Evolutionary conservation across 1,139 yeast genomes (phyloP).

Genomic region (Protomyces gravidus): DNA sequence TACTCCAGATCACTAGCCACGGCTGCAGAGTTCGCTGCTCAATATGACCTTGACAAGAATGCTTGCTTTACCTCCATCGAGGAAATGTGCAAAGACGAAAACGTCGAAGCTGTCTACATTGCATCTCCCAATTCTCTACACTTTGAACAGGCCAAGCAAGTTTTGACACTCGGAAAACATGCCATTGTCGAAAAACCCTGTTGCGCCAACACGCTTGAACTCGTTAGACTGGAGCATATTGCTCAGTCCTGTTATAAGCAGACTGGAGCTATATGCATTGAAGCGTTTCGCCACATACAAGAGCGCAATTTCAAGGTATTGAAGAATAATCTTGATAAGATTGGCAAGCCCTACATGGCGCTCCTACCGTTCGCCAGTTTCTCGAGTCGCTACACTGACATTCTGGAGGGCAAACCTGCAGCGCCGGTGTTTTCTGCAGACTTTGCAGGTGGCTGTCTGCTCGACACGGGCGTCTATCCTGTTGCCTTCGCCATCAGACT

Average conservation of each 20-base stretch:
- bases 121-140: constrained; percentile 61
- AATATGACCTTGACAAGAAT: constrained; percentile 8
- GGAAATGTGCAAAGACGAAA: constrained; percentile 46
- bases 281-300: constrained; percentile 25
- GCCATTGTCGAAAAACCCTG: constrained; percentile 62
- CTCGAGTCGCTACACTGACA: constrained; percentile 17
- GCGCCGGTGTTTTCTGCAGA: constrained; percentile 16
- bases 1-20: constrained; percentile 6
- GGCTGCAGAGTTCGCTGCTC: constrained; percentile 8
- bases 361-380: constrained; percentile 13
- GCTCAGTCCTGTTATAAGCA: constrained; percentile 4
- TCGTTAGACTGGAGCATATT: constrained; percentile 41
- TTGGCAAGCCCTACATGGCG: constrained; percentile 10
- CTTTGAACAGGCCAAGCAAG: constrained; percentile 49
- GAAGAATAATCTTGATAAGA: neutral
- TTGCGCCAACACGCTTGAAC: constrained; percentile 51
- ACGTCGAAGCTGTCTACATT: constrained; percentile 54
- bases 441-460: constrained; percentile 22
- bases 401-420: constrained; percentile 12
- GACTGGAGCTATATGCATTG: constrained; percentile 16
- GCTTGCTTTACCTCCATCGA: constrained; percentile 36
- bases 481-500: constrained; percentile 25
- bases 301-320: constrained; percentile 15
- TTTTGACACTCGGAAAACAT: constrained; percentile 52
- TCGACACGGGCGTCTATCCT: constrained; percentile 25